Evolutionary conservation across 805 yeast genomes (phyloP).

Genomic region (Zygosaccharomyces bisporus): DNA sequence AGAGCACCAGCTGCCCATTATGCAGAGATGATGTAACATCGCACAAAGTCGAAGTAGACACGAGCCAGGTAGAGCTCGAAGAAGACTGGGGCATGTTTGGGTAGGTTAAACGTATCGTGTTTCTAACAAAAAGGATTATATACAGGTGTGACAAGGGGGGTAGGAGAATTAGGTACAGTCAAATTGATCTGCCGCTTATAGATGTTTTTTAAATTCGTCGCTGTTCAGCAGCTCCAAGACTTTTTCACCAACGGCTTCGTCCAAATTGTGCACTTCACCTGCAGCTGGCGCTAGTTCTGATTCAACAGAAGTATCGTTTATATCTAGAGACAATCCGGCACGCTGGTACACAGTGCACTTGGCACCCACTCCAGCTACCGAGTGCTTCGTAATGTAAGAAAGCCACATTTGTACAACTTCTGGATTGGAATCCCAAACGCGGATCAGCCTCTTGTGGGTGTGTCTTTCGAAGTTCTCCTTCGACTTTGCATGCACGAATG

Average conservation of each 20-base stretch:
- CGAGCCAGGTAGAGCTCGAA: conserved; percentile 57
- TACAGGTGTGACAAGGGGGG: conserved; percentile 8
- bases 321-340: conserved; percentile 44
- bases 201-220: conserved; percentile 61
- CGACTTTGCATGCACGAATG: conserved; percentile 89
- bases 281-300: conserved; percentile 2
- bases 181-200: conserved; percentile 21
- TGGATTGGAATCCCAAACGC: conserved; percentile 79
- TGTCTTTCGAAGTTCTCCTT: conserved; percentile 91
- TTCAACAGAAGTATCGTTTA: conserved; percentile 4
- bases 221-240: conserved; percentile 68
- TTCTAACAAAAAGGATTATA: not conserved
- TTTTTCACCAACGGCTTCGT: conserved; percentile 40
- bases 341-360: conserved; percentile 61
- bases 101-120: conserved; percentile 23
- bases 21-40: conserved; percentile 71
- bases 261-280: conserved; percentile 11
- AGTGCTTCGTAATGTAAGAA: conserved; percentile 70
- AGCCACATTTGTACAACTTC: conserved; percentile 81
- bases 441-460: conserved; percentile 70
- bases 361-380: conserved; percentile 78
- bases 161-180: not conserved
- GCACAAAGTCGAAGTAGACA: conserved; percentile 40
- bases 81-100: conserved; percentile 83
- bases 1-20: conserved; percentile 76